A percentile compares a stretch with the other conserved stretches of the same genome.
phyloP scores from a whole-genome alignment of 1,284 basidiomycete genomes.

The Heterobasidion parviporum region DNA sequence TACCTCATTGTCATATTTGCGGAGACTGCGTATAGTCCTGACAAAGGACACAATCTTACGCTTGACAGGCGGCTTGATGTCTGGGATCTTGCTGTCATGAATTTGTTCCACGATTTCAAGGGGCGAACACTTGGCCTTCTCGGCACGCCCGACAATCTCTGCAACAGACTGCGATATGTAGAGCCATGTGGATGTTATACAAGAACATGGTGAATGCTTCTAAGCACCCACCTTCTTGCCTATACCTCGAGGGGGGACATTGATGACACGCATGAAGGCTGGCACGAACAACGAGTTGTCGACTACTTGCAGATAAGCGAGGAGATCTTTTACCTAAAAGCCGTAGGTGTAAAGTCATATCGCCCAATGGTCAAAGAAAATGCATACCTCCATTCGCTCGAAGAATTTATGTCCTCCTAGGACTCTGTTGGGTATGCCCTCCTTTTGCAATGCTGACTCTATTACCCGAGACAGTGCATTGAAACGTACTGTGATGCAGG shows the following conservation, averaged over 20 bases:
- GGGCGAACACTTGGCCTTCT: slow-evolving; percentile 42
- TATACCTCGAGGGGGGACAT: slow-evolving; percentile 68
- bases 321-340: slow-evolving; percentile 69
- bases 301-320: slow-evolving; percentile 82
- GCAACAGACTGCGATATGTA: slow-evolving; percentile 40
- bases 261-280: slow-evolving; percentile 74
- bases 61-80: slow-evolving; percentile 61
- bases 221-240: slow-evolving; percentile 66
- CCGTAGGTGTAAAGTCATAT: not conserved
- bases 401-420: slow-evolving; percentile 86
- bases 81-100: slow-evolving; percentile 46
- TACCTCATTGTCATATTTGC: slow-evolving; percentile 50
- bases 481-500: slow-evolving; percentile 54
- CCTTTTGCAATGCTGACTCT: slow-evolving; percentile 72
- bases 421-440: slow-evolving; percentile 71
- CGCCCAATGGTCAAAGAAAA: not conserved
- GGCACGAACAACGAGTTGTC: slow-evolving; percentile 77
- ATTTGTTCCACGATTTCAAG: slow-evolving; percentile 60
- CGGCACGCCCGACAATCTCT: slow-evolving; percentile 51
- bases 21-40: slow-evolving; percentile 43
- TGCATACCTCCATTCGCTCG: slow-evolving; percentile 62
- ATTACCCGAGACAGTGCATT: slow-evolving; percentile 77
- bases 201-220: not conserved
- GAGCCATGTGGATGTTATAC: not conserved
- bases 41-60: slow-evolving; percentile 59